A percentile compares a stretch with the other conserved stretches of the same genome.
phyloP scores from a whole-genome alignment of 441 rosid genomes.

The Euphorbia celastroides region DNA sequence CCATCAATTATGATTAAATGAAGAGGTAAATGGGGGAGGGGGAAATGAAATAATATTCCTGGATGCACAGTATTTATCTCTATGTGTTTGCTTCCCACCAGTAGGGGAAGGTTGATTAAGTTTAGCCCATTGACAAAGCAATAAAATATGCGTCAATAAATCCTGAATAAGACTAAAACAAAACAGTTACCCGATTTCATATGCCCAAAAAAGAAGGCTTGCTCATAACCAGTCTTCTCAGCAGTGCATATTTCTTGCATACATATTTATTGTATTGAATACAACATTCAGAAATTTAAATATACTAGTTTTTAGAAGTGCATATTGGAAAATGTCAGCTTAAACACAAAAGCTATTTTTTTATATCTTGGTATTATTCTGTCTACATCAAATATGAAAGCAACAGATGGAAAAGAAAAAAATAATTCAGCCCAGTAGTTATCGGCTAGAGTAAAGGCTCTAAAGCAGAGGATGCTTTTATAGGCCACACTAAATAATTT shows the following conservation, averaged over 20 bases:
- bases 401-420: not conserved
- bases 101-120: not conserved
- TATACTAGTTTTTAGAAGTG: not conserved
- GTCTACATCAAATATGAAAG: not conserved
- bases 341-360: not conserved
- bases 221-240: not conserved
- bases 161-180: not conserved
- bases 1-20: constrained; percentile 10
- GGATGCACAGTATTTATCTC: not conserved
- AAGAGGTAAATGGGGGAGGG: not conserved
- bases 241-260: not conserved
- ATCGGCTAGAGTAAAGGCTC: not conserved
- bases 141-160: not conserved
- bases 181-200: not conserved
- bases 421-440: not conserved
- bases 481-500: not conserved
- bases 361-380: not conserved
- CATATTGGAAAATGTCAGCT: not conserved
- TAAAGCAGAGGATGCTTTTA: not conserved
- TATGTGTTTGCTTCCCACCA: not conserved
- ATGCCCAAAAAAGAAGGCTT: not conserved
- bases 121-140: constrained; percentile 2
- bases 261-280: not conserved
- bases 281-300: not conserved
- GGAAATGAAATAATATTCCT: not conserved